Base-by-base conservation (phyloP, 2,329 filamentous ascomycete species). In the Ophiostoma tasmaniense region DNA sequence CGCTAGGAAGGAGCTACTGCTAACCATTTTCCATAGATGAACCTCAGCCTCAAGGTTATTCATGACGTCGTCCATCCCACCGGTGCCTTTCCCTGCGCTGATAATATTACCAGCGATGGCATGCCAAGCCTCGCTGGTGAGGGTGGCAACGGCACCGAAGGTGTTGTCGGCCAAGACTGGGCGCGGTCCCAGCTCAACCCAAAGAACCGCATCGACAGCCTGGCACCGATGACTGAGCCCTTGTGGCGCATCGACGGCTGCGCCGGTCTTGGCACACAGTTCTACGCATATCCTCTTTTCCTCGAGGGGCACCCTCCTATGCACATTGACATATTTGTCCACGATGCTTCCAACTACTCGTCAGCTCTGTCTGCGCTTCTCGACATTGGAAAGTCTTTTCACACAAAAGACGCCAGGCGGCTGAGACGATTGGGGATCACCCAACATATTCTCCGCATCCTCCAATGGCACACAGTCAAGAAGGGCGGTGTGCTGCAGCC, bases 191-290 rank as follows among this genome's bases (percentile, higher is more conserved):
- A 79, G 55, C 78, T 87, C 59, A 88, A 88, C 71, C 86, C 85
- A 8, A 86, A 85, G 75, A 88, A 87, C 73, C 81, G 85, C 70
- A 83, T 88, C 74, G 81, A 87, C 74, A 86, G 84, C 71, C 80
- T 88, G 20, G 80, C 79, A 2, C 75, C 78, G 8, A 80, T 80
- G 1, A 66, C 73, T 17, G 73, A 76, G 0, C 80, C 84, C 1
- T 75, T 84, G 8, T 89, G 86, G 85, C 81, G 83, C 42, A 82
- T 89, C 65, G 85, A 88, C 72, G 85, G 86, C 66, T 85, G 82
- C 73, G 83, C 83, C 28, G 83, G 81, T 22, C 79, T 85, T 68
- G 86, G 85, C 4, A 86, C 83, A 13, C 85, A 87, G 74, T 85
- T 83, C 73, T 87, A 84, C 74, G 82, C 80, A 35, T 74, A 86